Percentiles rank a stretch among this genome's conserved stretches.
phyloP scores from a whole-genome alignment of 2,329 filamentous ascomycete species.

The Xylaria sp. region DNA sequence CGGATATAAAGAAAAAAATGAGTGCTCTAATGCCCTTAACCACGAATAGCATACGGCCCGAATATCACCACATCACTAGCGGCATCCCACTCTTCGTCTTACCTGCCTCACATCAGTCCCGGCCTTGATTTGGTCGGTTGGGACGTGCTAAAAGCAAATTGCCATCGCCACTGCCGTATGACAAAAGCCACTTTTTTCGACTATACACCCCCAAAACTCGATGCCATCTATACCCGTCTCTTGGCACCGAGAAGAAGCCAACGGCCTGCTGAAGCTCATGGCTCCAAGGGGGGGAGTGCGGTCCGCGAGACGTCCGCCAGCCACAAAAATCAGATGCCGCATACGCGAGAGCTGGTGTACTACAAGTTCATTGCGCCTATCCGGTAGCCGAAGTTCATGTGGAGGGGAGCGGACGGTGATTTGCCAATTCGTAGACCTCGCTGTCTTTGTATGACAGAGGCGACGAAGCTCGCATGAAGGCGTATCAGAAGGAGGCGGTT shows the following conservation, averaged over 20 bases:
- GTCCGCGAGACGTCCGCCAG: neutral
- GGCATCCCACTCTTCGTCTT: conserved; percentile 27
- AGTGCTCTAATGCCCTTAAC: neutral
- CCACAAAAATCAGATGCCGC: neutral
- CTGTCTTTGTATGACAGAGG: conserved; percentile 40
- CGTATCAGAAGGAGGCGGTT: neutral
- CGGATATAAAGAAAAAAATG: neutral
- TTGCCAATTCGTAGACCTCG: conserved; percentile 37
- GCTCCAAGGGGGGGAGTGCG: conserved; percentile 1
- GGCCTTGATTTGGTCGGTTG: conserved; percentile 8
- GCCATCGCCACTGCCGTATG: conserved; percentile 10
- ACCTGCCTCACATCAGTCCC: conserved; percentile 20
- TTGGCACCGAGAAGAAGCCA: neutral
- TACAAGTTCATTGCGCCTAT: conserved; percentile 1
- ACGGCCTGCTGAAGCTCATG: neutral
- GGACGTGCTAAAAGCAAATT: neutral
- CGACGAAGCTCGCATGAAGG: conserved; percentile 36
- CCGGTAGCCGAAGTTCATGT: conserved; percentile 4
- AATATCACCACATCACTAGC: conserved; percentile 32
- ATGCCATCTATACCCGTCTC: neutral
- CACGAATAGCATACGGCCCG: conserved; percentile 18
- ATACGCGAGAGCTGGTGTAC: conserved; percentile 4
- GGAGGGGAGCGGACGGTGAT: neutral
- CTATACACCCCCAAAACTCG: neutral
- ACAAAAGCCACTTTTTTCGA: conserved; percentile 1